These are phyloP conservation scores for Paraleonurus japonicus DNA, from an alignment of 257 asterid genomes.

Conservation along the genomic window DNA sequence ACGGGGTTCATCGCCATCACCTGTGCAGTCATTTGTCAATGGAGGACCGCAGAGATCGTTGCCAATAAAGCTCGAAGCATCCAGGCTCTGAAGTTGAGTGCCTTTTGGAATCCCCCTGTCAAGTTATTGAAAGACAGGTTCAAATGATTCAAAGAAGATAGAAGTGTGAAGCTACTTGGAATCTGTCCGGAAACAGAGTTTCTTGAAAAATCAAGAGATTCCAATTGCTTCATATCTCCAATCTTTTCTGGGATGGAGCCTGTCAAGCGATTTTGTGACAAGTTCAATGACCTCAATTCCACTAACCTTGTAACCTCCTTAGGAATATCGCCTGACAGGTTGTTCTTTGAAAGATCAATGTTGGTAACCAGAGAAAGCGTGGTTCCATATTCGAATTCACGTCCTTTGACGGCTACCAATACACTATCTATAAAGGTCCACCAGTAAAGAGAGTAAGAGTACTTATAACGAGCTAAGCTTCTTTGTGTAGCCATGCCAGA, in stretches of 20 bases:
- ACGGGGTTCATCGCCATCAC: not conserved
- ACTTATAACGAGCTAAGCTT: not conserved
- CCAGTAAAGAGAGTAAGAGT: not conserved
- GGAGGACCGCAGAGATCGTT: conserved; percentile 19
- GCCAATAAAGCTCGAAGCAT: conserved; percentile 7
- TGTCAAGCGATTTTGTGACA: not conserved
- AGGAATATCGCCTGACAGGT: conserved; percentile 14
- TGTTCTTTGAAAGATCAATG: not conserved
- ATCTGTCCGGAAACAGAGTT: not conserved
- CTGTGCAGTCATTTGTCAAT: not conserved
- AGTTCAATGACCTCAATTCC: not conserved
- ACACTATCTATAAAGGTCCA: not conserved
- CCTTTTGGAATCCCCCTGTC: conserved; percentile 5
- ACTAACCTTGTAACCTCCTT: conserved; percentile 2
- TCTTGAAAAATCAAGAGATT: conserved; percentile 17
- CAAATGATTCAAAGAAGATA: not conserved
- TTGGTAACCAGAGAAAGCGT: not conserved
- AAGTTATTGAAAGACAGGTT: conserved; percentile 10
- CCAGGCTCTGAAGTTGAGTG: conserved; percentile 9
- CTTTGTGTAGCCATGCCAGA: conserved; percentile 23
- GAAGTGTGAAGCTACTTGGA: not conserved
- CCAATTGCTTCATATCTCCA: conserved; percentile 22
- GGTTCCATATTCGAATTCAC: not conserved
- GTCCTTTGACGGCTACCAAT: not conserved
- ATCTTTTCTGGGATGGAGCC: not conserved